Conservation (phyloP, 441 rosid genomes). For the Bocquillonia castaneifolia region DNA sequence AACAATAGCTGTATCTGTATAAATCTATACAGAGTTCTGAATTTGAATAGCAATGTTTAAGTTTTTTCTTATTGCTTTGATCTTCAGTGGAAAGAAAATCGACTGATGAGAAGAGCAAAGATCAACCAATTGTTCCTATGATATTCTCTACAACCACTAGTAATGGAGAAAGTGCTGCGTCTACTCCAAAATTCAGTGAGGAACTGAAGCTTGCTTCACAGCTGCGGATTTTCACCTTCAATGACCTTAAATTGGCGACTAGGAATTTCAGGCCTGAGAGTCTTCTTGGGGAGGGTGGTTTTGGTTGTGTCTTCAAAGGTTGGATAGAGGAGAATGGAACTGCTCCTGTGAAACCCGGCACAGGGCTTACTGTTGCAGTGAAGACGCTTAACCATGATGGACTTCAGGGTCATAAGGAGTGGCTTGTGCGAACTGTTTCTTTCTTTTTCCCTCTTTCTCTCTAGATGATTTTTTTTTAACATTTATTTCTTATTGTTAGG, state of each 20-base stretch:
- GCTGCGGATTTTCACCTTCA: slow-evolving; percentile 41
- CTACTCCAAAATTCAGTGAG: slow-evolving; percentile 42
- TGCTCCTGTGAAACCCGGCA: slow-evolving; percentile 51
- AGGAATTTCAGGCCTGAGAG: slow-evolving; percentile 51
- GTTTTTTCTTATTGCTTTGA: slow-evolving; percentile 6
- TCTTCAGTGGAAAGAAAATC: slow-evolving; percentile 48
- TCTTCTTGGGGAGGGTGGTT: slow-evolving; percentile 53
- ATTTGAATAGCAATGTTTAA: neutral
- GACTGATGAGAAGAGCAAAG: slow-evolving; percentile 41
- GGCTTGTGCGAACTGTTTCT: slow-evolving; percentile 35
- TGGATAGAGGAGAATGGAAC: slow-evolving; percentile 50
- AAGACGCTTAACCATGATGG: slow-evolving; percentile 50
- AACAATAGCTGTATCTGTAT: neutral
- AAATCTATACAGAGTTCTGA: neutral
- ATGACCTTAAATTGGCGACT: slow-evolving; percentile 42
- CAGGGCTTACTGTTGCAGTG: slow-evolving; percentile 50
- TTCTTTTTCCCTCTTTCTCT: slow-evolving; percentile 4
- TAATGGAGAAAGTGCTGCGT: slow-evolving; percentile 43
- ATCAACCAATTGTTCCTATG: slow-evolving; percentile 43
- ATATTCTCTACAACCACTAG: slow-evolving; percentile 46
- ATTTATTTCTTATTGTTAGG: neutral
- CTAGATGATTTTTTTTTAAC: slow-evolving; percentile 1
- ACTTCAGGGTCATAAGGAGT: slow-evolving; percentile 52
- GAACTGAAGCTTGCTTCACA: slow-evolving; percentile 46
- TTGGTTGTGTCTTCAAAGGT: slow-evolving; percentile 49